These are phyloP conservation scores for Aspergillus baeticus DNA, from an alignment of 495 filamentous ascomycete genomes.

Conservation along the genomic window DNA sequence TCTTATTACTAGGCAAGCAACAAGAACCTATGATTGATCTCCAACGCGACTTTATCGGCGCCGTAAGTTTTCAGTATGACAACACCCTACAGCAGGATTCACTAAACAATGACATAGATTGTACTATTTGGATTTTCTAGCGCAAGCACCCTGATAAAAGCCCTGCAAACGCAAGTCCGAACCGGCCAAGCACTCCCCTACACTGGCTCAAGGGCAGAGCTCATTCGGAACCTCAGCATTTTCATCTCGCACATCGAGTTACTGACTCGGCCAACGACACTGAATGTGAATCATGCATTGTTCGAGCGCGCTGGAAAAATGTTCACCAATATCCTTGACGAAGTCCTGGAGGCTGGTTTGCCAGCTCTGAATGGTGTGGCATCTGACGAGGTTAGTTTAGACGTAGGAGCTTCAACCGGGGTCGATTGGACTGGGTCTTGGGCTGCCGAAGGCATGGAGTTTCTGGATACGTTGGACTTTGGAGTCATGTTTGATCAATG, in stretches of 20 bases:
- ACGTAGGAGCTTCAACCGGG: neutral
- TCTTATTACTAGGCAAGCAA: conserved; percentile 36
- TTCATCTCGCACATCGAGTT: conserved; percentile 41
- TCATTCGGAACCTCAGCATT: conserved; percentile 61
- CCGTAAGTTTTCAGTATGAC: conserved; percentile 8
- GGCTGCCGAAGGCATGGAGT: conserved; percentile 20
- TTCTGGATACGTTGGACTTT: conserved; percentile 29
- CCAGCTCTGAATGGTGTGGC: neutral
- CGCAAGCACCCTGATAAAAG: conserved; percentile 43
- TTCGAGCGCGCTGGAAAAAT: conserved; percentile 29
- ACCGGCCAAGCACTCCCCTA: conserved; percentile 40
- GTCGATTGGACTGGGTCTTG: conserved; percentile 18
- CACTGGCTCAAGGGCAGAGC: conserved; percentile 47
- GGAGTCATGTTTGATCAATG: conserved; percentile 31
- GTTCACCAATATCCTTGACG: conserved; percentile 33
- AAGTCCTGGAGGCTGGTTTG: conserved; percentile 30
- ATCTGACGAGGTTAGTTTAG: neutral
- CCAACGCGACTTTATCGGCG: conserved; percentile 24
- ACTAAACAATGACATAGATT: conserved; percentile 18
- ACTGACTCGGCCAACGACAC: conserved; percentile 19
- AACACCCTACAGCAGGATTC: neutral
- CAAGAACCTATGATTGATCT: conserved; percentile 39
- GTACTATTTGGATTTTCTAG: conserved; percentile 46
- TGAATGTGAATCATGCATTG: conserved; percentile 19
- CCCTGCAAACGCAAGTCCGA: conserved; percentile 41